These are phyloP conservation scores for Noccaea caerulescens DNA, from an alignment of 345 rosid species.

Conservation along the genomic window DNA sequence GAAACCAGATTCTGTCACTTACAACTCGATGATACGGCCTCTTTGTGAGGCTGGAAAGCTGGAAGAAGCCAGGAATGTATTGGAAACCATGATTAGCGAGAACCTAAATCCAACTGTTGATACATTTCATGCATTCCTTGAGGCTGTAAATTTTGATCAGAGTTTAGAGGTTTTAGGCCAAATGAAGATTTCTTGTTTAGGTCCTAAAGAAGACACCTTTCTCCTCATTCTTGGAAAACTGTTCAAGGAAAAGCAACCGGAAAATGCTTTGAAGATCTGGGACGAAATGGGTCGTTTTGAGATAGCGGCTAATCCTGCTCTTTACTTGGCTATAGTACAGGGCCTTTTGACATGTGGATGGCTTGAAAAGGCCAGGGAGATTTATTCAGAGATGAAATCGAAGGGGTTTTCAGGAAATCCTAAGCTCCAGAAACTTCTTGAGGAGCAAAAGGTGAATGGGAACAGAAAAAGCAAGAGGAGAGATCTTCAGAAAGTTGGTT, in stretches of 20 bases:
- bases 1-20: constrained; percentile 70
- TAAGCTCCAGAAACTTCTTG: constrained; percentile 65
- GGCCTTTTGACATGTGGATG: constrained; percentile 67
- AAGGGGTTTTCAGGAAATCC: constrained; percentile 75
- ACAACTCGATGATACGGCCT: constrained; percentile 72
- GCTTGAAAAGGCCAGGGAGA: constrained; percentile 59
- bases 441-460: constrained; percentile 42
- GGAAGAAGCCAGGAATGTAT: constrained; percentile 62
- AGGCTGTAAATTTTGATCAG: constrained; percentile 53
- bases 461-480: constrained; percentile 33
- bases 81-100: constrained; percentile 63
- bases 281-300: constrained; percentile 66
- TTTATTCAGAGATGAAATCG: constrained; percentile 67
- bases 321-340: constrained; percentile 56
- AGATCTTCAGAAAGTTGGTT: constrained; percentile 27
- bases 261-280: constrained; percentile 75
- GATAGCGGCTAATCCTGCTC: constrained; percentile 48
- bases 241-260: constrained; percentile 63
- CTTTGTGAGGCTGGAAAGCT: constrained; percentile 61
- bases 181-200: constrained; percentile 65
- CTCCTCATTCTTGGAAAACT: constrained; percentile 59
- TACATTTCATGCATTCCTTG: constrained; percentile 79
- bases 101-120: constrained; percentile 59
- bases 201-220: constrained; percentile 68
- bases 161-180: constrained; percentile 55